Evolutionary conservation across 2,329 filamentous ascomycete genomes (phyloP), one percentile per base, ranked within the genome.

Genomic region (Dothistroma pini): DNA sequence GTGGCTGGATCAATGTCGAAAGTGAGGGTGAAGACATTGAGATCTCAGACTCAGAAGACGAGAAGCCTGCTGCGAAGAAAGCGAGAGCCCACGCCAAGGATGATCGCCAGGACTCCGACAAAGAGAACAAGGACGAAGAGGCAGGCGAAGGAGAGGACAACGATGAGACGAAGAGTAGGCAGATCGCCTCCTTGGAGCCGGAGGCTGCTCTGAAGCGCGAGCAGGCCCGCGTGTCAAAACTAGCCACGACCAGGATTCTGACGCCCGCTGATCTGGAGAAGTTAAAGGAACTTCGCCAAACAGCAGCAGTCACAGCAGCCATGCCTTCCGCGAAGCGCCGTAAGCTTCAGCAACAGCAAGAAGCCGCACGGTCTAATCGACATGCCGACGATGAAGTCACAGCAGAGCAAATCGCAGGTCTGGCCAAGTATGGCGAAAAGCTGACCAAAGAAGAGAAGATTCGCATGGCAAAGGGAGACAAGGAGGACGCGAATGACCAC

Each of bases 261-360:
- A 99, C 95, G 0, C 95, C 95, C 0, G 95, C 95, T 12, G 95
- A 99, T 76, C 84, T 97, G n/a, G 88, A 90, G 68, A 97, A 97
- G 75, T 87, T 99, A 21, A 87, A 91, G 63, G 93, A 97, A 76
- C 86, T 99, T 25, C 90, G 91, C 52, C 81, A 89, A 54, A 81
- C 89, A 49, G 86, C 91, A 21, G 84, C 85, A 38, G 79, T 97
- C 52, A 86, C 89, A 65, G 88, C 89, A 63, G 72, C 79, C 35
- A 75, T 88, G 31, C 80, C 82, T 2, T 74, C 75, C 6, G 70
- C 70, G 35, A 73, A 76, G 63, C 76, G 78, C 25, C 73, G 74
- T 22, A 73, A 74, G 41, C 71, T 77, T 49, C 51, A 53, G n/a
- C 60, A 60, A 56, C 59, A 58, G 52, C 62, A 56, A 31, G 62